phyloP scores from a whole-genome alignment of 495 filamentous ascomycete genomes.

The Aspergillus biplanus region DNA sequence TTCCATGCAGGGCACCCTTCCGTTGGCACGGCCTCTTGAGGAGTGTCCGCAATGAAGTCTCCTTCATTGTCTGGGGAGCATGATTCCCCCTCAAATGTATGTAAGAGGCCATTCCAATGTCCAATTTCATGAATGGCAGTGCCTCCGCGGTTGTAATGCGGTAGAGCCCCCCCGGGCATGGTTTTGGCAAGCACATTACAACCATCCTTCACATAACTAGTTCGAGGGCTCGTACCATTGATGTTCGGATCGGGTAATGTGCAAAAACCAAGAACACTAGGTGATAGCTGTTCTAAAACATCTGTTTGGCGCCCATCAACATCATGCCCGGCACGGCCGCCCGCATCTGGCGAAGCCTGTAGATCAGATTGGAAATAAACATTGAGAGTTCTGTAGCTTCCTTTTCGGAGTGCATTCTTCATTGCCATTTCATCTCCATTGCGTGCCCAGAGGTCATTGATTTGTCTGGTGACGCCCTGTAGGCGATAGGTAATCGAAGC shows the following conservation, averaged over 20 bases:
- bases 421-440: slow-evolving; percentile 62
- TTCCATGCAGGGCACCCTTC: slow-evolving; percentile 52
- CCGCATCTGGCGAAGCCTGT: slow-evolving; percentile 30
- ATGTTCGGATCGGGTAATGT: slow-evolving; percentile 47
- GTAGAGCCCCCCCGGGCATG: slow-evolving; percentile 51
- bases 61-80: slow-evolving; percentile 46
- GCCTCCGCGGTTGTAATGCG: slow-evolving; percentile 51
- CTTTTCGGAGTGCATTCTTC: slow-evolving; percentile 64
- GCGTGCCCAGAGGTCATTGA: slow-evolving; percentile 72
- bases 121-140: slow-evolving; percentile 61
- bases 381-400: slow-evolving; percentile 53
- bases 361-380: slow-evolving; percentile 58
- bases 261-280: slow-evolving; percentile 53
- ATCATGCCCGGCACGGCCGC: slow-evolving; percentile 18
- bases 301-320: slow-evolving; percentile 13
- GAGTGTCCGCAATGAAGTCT: slow-evolving; percentile 58
- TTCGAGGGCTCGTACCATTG: slow-evolving; percentile 36
- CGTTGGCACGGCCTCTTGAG: slow-evolving; percentile 52
- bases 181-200: slow-evolving; percentile 56
- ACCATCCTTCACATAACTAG: slow-evolving; percentile 52
- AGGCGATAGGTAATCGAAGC: slow-evolving; percentile 57
- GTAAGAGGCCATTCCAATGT: slow-evolving; percentile 62
- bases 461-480: slow-evolving; percentile 70
- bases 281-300: slow-evolving; percentile 26
- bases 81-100: slow-evolving; percentile 57